Conservation (phyloP, 495 filamentous ascomycete species). For the Penicillium malachiteum region DNA sequence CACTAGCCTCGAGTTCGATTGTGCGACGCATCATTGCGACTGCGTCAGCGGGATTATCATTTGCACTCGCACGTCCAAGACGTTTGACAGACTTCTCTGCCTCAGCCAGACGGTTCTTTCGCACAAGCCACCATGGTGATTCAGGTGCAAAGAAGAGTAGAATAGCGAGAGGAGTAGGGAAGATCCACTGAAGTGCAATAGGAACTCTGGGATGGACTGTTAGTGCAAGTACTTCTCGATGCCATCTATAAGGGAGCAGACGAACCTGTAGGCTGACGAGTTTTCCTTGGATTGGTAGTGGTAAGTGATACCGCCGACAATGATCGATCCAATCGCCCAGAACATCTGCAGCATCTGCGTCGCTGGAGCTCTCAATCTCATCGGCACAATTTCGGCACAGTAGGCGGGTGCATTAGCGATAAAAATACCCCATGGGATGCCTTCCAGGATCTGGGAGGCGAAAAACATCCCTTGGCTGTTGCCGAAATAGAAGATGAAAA, state of each 20-base stretch:
- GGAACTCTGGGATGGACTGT: conserved; percentile 64
- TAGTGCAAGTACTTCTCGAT: conserved; percentile 30
- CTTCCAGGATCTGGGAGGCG: conserved; percentile 45
- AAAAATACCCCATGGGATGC: conserved; percentile 75
- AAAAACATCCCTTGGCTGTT: conserved; percentile 49
- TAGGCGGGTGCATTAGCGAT: conserved; percentile 64
- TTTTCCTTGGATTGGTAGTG: conserved; percentile 36
- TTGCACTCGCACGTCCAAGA: conserved; percentile 65
- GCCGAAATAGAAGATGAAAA: conserved; percentile 72
- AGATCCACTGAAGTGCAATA: conserved; percentile 79
- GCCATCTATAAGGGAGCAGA: conserved; percentile 26
- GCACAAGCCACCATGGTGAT: conserved; percentile 78
- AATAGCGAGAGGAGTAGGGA: conserved; percentile 68
- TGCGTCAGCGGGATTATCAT: conserved; percentile 72
- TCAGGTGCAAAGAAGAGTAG: conserved; percentile 71
- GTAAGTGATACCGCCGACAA: conserved; percentile 45
- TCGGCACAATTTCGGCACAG: conserved; percentile 77
- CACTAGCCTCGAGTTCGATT: conserved; percentile 65
- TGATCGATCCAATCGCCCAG: conserved; percentile 61
- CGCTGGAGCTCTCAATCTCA: conserved; percentile 44
- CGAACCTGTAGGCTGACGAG: conserved; percentile 43
- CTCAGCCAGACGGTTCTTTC: conserved; percentile 61
- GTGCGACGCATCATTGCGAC: conserved; percentile 63
- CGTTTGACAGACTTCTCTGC: conserved; percentile 65
- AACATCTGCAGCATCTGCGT: conserved; percentile 58